Evolutionary conservation across 306 rosid genomes (phyloP).

Genomic region (Vachellia collinsii): DNA sequence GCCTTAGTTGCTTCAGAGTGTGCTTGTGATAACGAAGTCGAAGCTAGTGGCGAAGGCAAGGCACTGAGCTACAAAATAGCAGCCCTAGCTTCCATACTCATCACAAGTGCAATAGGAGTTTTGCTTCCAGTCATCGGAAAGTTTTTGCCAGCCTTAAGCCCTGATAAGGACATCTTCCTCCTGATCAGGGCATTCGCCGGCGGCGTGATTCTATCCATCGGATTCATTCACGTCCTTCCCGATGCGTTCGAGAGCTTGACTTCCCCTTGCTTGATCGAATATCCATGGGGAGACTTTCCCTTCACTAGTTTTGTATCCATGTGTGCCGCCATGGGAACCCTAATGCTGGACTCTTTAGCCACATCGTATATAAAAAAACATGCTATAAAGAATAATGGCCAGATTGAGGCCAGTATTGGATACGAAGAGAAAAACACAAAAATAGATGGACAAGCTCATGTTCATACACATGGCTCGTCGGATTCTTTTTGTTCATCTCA

Average conservation of each 20-base stretch:
- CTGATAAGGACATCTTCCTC: not conserved
- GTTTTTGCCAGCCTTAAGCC: conserved; percentile 32
- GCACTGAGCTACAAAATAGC: conserved; percentile 55
- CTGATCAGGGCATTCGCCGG: not conserved
- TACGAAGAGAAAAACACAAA: not conserved
- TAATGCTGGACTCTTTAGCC: not conserved
- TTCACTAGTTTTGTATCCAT: not conserved
- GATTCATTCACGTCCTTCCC: not conserved
- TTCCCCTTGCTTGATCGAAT: not conserved
- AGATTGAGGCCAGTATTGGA: not conserved
- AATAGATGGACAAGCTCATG: not conserved
- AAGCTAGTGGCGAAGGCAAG: conserved; percentile 21
- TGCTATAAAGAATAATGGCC: not conserved
- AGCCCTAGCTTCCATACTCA: conserved; percentile 53
- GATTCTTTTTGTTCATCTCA: not conserved
- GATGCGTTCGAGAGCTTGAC: not conserved
- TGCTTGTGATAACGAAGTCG: conserved; percentile 32
- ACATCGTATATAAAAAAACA: not conserved
- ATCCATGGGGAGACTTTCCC: not conserved
- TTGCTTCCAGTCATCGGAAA: conserved; percentile 67
- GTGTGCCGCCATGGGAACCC: not conserved
- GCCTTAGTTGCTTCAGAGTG: conserved; percentile 1
- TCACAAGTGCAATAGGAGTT: conserved; percentile 62
- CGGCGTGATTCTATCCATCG: not conserved
- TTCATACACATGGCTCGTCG: not conserved